Evolutionary conservation across 2,329 filamentous ascomycete genomes (phyloP).

Genomic region (Venturia nashicola): DNA sequence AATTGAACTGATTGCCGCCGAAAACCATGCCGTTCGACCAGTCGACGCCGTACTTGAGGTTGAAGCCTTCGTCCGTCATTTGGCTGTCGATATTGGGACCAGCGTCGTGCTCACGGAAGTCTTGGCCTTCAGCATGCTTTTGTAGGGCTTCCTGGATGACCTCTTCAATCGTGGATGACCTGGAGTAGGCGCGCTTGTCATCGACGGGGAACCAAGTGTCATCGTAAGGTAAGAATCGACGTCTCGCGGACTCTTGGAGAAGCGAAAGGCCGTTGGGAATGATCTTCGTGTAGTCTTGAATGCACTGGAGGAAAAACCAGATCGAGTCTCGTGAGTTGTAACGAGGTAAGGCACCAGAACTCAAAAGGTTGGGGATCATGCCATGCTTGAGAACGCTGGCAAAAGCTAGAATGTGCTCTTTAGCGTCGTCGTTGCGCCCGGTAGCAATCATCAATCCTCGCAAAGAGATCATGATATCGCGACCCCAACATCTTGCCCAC

Average conservation of each 20-base stretch:
- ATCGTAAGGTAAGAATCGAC: conserved; percentile 88
- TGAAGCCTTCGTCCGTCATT: conserved; percentile 86
- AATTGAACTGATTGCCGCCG: conserved; percentile 88
- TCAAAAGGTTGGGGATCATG: conserved; percentile 91
- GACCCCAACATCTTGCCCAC: conserved; percentile 95
- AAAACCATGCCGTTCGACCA: conserved; percentile 87
- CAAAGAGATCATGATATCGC: conserved; percentile 92
- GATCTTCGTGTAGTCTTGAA: conserved; percentile 82
- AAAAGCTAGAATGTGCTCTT: conserved; percentile 88
- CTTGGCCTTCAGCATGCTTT: conserved; percentile 78
- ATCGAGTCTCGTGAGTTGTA: conserved; percentile 96
- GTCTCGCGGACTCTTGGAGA: conserved; percentile 62
- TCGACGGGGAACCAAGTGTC: conserved; percentile 84
- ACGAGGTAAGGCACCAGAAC: conserved; percentile 70
- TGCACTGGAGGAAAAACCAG: conserved; percentile 95
- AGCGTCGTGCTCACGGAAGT: conserved; percentile 89
- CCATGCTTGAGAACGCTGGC: conserved; percentile 94
- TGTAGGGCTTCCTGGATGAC: conserved; percentile 89
- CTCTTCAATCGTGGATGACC: conserved; percentile 71
- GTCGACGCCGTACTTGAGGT: conserved; percentile 81
- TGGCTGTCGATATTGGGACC: conserved; percentile 79
- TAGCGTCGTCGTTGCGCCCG: conserved; percentile 76
- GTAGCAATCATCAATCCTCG: conserved; percentile 87
- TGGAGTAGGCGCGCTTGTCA: conserved; percentile 75
- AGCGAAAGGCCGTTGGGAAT: conserved; percentile 65